These are phyloP conservation scores for Turnera subulata DNA, from an alignment of 345 rosid species.

Conservation along the genomic window DNA sequence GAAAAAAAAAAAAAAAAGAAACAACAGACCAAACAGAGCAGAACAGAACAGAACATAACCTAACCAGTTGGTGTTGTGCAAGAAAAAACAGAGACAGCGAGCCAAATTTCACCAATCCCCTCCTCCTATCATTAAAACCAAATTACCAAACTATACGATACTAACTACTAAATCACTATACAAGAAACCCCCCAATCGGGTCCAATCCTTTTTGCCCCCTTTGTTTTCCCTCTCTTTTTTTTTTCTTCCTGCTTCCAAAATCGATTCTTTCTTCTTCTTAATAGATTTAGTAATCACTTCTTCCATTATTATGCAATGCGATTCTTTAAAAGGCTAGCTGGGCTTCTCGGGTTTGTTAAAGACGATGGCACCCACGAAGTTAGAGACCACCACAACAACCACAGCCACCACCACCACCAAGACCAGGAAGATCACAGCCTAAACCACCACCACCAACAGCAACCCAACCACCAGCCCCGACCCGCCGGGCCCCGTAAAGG, in stretches of 20 bases:
- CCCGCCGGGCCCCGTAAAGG: slow-evolving; percentile 74
- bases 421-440: slow-evolving; percentile 10
- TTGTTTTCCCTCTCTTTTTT: background rate
- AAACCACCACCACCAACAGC: slow-evolving; percentile 6
- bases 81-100: background rate
- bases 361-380: slow-evolving; percentile 52
- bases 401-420: slow-evolving; percentile 24
- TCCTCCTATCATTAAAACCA: background rate
- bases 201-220: no score
- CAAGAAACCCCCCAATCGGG: no score
- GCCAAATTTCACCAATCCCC: background rate
- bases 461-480: slow-evolving; percentile 23
- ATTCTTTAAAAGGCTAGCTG: slow-evolving; percentile 74
- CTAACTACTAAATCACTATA: no score
- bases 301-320: slow-evolving; percentile 47
- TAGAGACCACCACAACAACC: slow-evolving; percentile 36
- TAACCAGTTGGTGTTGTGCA: no score
- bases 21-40: background rate
- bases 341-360: slow-evolving; percentile 64
- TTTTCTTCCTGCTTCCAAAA: background rate
- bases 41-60: no score
- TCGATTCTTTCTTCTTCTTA: background rate
- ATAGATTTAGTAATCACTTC: background rate
- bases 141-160: no score
- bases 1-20: background rate